Evolutionary conservation across 768 basidiomycete species (phyloP).

Genomic region (Rhizopogon vulgaris): DNA sequence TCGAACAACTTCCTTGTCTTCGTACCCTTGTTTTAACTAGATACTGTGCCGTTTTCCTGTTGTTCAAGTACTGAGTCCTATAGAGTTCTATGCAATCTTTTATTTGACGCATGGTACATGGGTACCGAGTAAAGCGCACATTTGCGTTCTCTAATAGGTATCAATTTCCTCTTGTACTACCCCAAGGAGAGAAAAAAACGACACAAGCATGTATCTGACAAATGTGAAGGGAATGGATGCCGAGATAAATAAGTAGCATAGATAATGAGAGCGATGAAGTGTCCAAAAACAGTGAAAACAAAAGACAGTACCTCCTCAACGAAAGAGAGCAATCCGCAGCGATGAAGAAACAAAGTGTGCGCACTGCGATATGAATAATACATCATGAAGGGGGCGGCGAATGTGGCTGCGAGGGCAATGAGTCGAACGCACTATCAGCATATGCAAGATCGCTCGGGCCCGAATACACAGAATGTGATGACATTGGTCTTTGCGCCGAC

Average conservation of each 20-base stretch:
- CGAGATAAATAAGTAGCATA: constrained; percentile 5
- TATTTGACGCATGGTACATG: no score
- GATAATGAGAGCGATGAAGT: background rate
- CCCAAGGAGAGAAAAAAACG: background rate
- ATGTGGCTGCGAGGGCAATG: constrained; percentile 4
- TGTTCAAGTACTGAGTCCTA: no score
- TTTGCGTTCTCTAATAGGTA: background rate
- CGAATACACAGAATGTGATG: constrained; percentile 6
- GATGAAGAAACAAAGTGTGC: background rate
- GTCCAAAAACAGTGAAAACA: background rate
- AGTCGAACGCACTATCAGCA: constrained; percentile 5
- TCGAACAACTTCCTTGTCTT: background rate
- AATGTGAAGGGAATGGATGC: constrained; percentile 3
- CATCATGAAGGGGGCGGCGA: constrained; percentile 10
- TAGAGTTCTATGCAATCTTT: no score
- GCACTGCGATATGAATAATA: background rate
- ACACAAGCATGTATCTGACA: background rate
- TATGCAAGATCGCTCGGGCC: constrained; percentile 9
- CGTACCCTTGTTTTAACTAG: no score
- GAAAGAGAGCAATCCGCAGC: background rate
- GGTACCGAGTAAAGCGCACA: background rate
- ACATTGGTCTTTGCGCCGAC: constrained; percentile 9
- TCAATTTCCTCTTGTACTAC: background rate
- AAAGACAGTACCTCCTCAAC: background rate
- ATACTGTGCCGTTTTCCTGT: no score